phyloP scores from a whole-genome alignment of 2,329 filamentous ascomycete species.

The Fulvia fulva region DNA sequence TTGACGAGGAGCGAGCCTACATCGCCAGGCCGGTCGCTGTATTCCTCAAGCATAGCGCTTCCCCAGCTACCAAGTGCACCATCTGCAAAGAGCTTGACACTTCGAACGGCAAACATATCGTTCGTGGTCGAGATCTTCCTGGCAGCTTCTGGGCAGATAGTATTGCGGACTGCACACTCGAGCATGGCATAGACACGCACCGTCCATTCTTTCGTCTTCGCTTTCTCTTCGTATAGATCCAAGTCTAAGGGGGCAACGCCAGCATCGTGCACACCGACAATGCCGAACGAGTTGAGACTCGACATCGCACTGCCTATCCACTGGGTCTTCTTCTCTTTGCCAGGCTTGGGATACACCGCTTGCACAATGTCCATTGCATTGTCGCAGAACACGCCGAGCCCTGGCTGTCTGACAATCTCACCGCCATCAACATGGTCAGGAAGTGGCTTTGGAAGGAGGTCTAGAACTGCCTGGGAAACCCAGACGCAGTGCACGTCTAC shows the following conservation, averaged over 20 bases:
- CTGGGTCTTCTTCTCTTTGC: neutral
- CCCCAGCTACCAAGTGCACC: constrained; percentile 2
- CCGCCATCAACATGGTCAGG: constrained; percentile 2
- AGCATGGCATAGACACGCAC: constrained; percentile 1
- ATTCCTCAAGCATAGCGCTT: neutral
- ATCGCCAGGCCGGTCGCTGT: constrained; percentile 1
- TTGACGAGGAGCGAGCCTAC: neutral
- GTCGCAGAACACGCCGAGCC: constrained; percentile 1
- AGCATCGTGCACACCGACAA: constrained; percentile 1
- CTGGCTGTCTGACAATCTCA: neutral
- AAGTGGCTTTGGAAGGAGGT: neutral
- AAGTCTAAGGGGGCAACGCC: neutral
- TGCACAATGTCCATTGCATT: constrained; percentile 1
- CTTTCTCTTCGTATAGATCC: neutral
- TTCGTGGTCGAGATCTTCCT: neutral
- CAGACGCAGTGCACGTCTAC: constrained; percentile 1
- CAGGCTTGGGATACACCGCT: neutral
- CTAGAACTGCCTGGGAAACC: neutral
- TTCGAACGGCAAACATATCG: neutral
- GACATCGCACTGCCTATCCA: neutral
- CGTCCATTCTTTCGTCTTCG: neutral
- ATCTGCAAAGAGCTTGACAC: constrained; percentile 2
- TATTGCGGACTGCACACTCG: neutral
- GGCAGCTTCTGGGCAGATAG: neutral
- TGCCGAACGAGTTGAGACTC: neutral